Conservation (phyloP, 306 rosid species). For the Trifolium repens region DNA sequence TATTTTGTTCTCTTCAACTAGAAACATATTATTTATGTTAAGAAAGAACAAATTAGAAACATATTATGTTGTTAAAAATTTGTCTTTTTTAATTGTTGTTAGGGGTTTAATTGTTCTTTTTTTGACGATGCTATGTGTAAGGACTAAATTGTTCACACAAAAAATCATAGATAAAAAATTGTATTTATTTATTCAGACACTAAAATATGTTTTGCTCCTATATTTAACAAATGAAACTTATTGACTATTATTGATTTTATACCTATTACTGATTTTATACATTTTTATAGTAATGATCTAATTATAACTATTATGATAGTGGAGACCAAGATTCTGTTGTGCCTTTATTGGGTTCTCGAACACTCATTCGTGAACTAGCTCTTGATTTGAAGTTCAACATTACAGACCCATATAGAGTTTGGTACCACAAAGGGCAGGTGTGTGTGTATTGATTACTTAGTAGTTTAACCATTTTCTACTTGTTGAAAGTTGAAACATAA, state of each 20-base stretch:
- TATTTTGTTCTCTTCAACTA: too few species aligned
- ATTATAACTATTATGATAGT: constrained; percentile 44
- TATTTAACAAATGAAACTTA: background rate
- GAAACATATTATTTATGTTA: too few species aligned
- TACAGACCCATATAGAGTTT: constrained; percentile 77
- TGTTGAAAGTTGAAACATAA: background rate
- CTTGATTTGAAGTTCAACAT: constrained; percentile 60
- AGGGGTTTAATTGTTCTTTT: too few species aligned
- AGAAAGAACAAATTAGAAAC: too few species aligned
- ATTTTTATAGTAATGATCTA: background rate
- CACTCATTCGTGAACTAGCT: constrained; percentile 81
- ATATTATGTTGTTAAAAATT: too few species aligned
- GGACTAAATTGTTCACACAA: too few species aligned
- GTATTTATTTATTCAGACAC: too few species aligned
- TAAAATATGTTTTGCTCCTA: too few species aligned
- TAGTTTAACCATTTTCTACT: background rate
- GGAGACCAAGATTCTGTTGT: constrained; percentile 89
- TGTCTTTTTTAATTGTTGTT: too few species aligned
- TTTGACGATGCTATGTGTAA: too few species aligned
- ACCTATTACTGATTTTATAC: background rate
- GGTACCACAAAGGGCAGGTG: constrained; percentile 93
- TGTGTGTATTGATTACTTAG: background rate
- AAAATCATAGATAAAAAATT: too few species aligned
- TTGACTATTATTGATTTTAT: background rate
- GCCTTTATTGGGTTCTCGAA: constrained; percentile 78